Conservation (phyloP, 805 yeast genomes). For the Suhomyces faveliae region DNA sequence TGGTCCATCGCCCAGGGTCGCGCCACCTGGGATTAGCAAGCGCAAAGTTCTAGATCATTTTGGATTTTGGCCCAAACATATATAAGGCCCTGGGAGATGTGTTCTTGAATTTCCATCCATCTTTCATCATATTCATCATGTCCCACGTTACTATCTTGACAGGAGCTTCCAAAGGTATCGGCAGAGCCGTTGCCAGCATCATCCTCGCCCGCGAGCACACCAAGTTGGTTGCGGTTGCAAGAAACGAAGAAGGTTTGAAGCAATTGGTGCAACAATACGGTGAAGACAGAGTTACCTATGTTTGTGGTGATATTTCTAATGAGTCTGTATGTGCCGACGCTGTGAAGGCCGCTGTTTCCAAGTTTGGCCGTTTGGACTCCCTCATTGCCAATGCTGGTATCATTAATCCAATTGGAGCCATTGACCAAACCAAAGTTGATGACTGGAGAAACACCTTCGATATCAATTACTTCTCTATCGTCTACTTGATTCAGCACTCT, state of each 20-base stretch:
- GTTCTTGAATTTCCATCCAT: background rate
- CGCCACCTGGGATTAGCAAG: constrained; percentile 32
- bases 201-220: constrained; percentile 35
- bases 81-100: background rate
- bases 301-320: constrained; percentile 62
- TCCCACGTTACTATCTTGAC: constrained; percentile 46
- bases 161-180: constrained; percentile 72
- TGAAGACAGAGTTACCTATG: constrained; percentile 45
- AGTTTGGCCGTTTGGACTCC: constrained; percentile 60
- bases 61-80: too few species aligned
- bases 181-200: constrained; percentile 64
- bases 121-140: constrained; percentile 3
- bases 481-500: constrained; percentile 53
- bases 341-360: constrained; percentile 43
- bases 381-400: constrained; percentile 80
- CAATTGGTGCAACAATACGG: constrained; percentile 46
- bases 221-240: constrained; percentile 68
- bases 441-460: constrained; percentile 69
- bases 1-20: too few species aligned
- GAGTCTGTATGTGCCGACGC: constrained; percentile 34
- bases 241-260: constrained; percentile 52
- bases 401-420: constrained; percentile 67
- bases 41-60: constrained; percentile 6
- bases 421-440: constrained; percentile 47
- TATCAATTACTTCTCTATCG: constrained; percentile 74